Percentiles rank a stretch among this genome's conserved stretches.
Evolutionary conservation across 306 rosid species (phyloP).

Genomic region (Quercus rubra): DNA sequence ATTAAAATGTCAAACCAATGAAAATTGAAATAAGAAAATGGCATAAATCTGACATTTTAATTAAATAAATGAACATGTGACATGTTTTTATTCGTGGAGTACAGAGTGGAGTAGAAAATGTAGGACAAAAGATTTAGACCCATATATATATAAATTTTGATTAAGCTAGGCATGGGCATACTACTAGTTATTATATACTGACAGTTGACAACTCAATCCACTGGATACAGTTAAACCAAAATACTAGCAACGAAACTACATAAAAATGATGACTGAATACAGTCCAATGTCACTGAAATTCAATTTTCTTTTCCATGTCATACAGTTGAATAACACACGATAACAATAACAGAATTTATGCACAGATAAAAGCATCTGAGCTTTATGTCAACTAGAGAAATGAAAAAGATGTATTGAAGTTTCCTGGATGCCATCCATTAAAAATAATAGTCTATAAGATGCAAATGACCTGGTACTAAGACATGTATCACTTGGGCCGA

Average conservation of each 20-base stretch:
- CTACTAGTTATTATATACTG: too few species aligned
- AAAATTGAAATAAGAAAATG: too few species aligned
- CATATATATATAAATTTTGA: too few species aligned
- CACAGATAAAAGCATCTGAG: background rate
- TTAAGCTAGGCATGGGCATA: too few species aligned
- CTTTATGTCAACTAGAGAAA: background rate
- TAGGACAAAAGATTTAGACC: too few species aligned
- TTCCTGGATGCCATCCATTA: background rate
- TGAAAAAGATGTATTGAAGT: background rate
- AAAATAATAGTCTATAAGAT: background rate
- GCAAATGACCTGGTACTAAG: constrained; percentile 40
- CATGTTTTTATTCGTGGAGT: too few species aligned
- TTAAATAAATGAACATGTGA: too few species aligned
- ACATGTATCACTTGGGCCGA: constrained; percentile 67
- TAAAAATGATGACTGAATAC: background rate
- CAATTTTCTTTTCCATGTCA: background rate
- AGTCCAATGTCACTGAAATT: background rate
- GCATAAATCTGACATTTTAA: too few species aligned
- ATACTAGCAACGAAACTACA: background rate
- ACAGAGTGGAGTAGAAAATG: too few species aligned
- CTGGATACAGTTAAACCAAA: too few species aligned
- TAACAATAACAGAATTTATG: background rate
- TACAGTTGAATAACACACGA: background rate
- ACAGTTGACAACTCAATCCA: too few species aligned
- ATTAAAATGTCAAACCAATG: too few species aligned